Conservation (phyloP, 2,329 filamentous ascomycete species). For the Pseudomassariella vexata region DNA sequence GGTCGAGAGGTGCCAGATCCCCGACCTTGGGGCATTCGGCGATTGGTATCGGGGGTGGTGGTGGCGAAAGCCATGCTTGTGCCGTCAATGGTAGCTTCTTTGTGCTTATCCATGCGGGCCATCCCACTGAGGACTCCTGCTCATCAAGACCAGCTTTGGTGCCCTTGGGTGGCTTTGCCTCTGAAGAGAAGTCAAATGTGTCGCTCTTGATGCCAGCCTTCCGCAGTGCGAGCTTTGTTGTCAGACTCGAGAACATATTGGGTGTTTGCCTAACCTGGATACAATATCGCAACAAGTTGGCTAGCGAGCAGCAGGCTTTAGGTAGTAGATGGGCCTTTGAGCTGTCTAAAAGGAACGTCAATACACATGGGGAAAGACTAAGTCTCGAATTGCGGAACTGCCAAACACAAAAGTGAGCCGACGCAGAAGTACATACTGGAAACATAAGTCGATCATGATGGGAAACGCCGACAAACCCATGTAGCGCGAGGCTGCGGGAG, state of each 20-base stretch:
- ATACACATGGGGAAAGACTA: too few relatives aligned
- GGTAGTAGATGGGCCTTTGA: too few relatives aligned
- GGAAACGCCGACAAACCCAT: too few relatives aligned
- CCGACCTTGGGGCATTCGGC: conserved; percentile 40
- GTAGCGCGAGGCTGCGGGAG: too few relatives aligned
- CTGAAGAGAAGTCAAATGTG: conserved; percentile 36
- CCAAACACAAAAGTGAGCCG: too few relatives aligned
- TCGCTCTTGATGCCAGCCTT: conserved; percentile 50
- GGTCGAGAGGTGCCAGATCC: conserved; percentile 41
- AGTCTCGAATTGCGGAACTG: too few relatives aligned
- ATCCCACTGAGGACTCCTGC: conserved; percentile 17
- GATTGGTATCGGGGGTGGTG: conserved; percentile 43
- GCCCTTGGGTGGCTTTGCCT: conserved; percentile 22
- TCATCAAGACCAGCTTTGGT: conserved; percentile 21
- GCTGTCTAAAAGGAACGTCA: too few relatives aligned
- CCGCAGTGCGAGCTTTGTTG: conserved; percentile 52
- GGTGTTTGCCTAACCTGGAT: too few relatives aligned
- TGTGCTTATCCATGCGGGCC: conserved; percentile 41
- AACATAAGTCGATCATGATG: too few relatives aligned
- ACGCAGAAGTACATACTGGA: too few relatives aligned
- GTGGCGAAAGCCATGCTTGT: conserved; percentile 46
- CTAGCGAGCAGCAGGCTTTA: conserved; percentile 1
- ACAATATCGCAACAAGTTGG: too few relatives aligned
- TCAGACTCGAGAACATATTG: conserved; percentile 50
- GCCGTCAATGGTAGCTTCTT: conserved; percentile 45